Evolutionary conservation across 108 stramenopile genomes (phyloP).

Genomic region (Skeletonema menzelii): DNA sequence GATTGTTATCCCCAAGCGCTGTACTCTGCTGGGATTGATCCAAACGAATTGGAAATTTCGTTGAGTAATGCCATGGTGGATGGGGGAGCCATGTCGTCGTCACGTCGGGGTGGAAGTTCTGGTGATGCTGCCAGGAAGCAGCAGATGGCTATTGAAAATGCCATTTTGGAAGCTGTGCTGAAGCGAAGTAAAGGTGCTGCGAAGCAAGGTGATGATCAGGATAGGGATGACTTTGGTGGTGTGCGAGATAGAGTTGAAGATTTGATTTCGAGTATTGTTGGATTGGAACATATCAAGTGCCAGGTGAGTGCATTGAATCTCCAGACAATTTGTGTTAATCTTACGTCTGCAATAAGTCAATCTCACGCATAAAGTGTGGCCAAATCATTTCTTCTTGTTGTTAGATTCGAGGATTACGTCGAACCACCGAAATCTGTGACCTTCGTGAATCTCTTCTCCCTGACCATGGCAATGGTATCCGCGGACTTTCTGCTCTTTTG

Average conservation of each 20-base stretch:
- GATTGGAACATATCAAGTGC: constrained; percentile 87
- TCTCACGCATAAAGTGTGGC: not conserved
- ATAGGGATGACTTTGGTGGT: constrained; percentile 18
- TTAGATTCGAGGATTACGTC: constrained; percentile 84
- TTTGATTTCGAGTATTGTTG: constrained; percentile 78
- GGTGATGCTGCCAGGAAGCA: constrained; percentile 55
- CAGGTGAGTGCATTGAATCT: constrained; percentile 58
- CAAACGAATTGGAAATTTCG: constrained; percentile 66
- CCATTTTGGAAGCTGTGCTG: constrained; percentile 78
- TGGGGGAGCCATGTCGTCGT: constrained; percentile 13
- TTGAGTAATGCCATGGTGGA: constrained; percentile 66
- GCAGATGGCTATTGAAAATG: constrained; percentile 56
- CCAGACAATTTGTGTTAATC: not conserved
- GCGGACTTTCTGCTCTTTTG: constrained; percentile 52
- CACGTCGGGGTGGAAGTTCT: constrained; percentile 45
- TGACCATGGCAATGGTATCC: constrained; percentile 39
- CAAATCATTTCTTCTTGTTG: not conserved
- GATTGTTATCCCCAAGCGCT: constrained; percentile 89
- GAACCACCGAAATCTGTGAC: constrained; percentile 86
- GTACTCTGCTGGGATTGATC: constrained; percentile 84
- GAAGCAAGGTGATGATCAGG: constrained; percentile 4
- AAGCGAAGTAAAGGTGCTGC: constrained; percentile 37
- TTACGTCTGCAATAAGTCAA: not conserved
- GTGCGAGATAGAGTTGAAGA: constrained; percentile 88
- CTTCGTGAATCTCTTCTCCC: constrained; percentile 81